These are phyloP conservation scores for Hypoxylon sp. DNA, from an alignment of 2,329 filamentous ascomycete genomes.

Conservation along the genomic window DNA sequence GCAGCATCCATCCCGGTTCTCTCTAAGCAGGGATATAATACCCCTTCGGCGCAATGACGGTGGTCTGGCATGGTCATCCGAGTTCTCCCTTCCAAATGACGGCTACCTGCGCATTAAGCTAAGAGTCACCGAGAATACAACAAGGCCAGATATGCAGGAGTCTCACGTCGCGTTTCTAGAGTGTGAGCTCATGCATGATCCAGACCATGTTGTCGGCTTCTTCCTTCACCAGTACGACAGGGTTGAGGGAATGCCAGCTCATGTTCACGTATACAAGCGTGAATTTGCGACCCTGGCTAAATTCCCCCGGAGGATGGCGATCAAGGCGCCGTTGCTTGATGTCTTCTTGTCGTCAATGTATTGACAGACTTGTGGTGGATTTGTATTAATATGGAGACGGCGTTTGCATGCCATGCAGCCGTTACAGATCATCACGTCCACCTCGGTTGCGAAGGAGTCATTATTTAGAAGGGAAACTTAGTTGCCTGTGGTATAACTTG, in stretches of 20 bases:
- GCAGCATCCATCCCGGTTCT: conserved; percentile 1
- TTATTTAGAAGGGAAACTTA: neutral
- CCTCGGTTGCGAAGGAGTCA: neutral
- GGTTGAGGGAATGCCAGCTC: neutral
- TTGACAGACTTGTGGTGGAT: neutral
- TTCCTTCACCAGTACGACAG: conserved; percentile 5
- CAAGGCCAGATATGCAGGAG: conserved; percentile 4
- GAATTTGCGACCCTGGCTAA: conserved; percentile 3
- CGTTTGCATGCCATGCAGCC: neutral
- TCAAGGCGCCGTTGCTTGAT: neutral
- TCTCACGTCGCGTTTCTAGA: conserved; percentile 1
- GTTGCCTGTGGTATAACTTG: neutral
- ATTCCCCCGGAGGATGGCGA: conserved; percentile 3
- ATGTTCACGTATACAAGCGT: conserved; percentile 7
- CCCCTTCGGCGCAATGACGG: conserved; percentile 4
- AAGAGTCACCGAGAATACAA: neutral
- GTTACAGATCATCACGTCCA: neutral
- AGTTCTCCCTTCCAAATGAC: conserved; percentile 2
- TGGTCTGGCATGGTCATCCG: conserved; percentile 3
- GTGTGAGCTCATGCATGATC: conserved; percentile 1
- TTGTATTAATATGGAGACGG: neutral
- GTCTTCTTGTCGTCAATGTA: conserved; percentile 8
- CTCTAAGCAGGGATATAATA: neutral
- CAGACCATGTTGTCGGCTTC: neutral
- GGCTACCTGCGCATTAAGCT: conserved; percentile 1